Evolutionary conservation across 2,329 filamentous ascomycete species (phyloP), one percentile per base, ranked within the genome.

Genomic region (Fusarium decemcellulare): DNA sequence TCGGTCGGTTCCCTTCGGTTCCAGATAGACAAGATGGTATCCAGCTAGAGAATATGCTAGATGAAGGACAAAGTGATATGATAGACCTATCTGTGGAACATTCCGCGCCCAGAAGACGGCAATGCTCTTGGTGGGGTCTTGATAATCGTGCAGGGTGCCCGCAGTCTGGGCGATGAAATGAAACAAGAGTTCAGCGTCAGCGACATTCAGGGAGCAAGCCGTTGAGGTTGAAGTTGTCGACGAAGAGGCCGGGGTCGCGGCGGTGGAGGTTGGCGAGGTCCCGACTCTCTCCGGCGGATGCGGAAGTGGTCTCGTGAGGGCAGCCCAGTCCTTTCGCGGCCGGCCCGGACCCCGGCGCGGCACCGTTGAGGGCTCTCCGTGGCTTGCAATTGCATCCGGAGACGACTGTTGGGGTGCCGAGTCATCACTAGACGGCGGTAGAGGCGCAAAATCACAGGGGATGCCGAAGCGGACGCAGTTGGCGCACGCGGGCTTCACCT

Each of bases 391-490:
- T 14, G 60, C 61, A 23, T 67, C 68, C 32, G 63, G 60, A 15
- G 68, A 54, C 7, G 71, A 70, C 27, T 43, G 65, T 23, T 65
- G 68, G 30, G 65, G 61, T 36, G 53, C 59, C 60, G 55, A 54
- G 30, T 72, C 73, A 40, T 71, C 67, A 32, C 64, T 67, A 12
- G 70, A 54, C 37, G 59, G 48, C 14, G 67, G 68, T 37, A 57
- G 67, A 12, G 72, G 72, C 39, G 72, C 68, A 61, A 75, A 77
- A 52, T 75, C 73, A 59, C 76, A 78, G 18, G 72, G 68, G 30
- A 77, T 72, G 44, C 73, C 73, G 60, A 78, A 78, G 46, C 74
- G 76, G 30, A 76, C 65, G 67, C 76, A 78, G 67, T 77, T 78
- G 50, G 69, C 68, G 60, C 76, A 78, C 27, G 73, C 68, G 14